phyloP scores from a whole-genome alignment of 129 eudicot species.

The Pittosporum tobira region DNA sequence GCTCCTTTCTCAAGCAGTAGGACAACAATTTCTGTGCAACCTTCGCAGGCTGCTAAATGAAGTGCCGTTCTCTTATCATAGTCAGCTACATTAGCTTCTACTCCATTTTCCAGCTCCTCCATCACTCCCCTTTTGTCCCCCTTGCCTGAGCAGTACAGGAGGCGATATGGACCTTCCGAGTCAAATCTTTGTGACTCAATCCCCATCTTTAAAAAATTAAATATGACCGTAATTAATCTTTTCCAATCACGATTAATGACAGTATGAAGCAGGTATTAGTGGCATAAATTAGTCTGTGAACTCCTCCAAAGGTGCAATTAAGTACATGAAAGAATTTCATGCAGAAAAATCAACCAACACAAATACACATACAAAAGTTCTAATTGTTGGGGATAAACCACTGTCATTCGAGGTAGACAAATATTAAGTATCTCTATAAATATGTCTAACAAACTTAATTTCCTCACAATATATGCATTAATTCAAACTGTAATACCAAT shows the following conservation, averaged over 20 bases:
- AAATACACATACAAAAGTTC: background rate
- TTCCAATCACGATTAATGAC: background rate
- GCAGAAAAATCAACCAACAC: too few species aligned
- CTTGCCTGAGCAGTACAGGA: conserved; percentile 52
- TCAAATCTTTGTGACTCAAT: conserved; percentile 24
- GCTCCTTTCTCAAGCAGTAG: conserved; percentile 67
- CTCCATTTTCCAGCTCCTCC: conserved; percentile 55
- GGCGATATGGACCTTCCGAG: conserved; percentile 47
- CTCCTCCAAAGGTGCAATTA: too few species aligned
- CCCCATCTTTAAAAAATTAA: conserved; percentile 15
- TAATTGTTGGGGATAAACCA: background rate
- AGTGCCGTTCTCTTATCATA: conserved; percentile 70
- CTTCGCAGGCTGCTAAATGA: conserved; percentile 78
- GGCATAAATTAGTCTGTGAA: too few species aligned
- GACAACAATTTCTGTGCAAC: conserved; percentile 46
- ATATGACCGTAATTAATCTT: background rate
- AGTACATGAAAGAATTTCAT: too few species aligned
- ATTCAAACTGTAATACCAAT: too few species aligned
- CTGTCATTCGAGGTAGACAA: too few species aligned
- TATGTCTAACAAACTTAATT: too few species aligned
- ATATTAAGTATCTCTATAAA: too few species aligned
- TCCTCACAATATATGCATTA: too few species aligned
- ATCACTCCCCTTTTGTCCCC: conserved; percentile 69
- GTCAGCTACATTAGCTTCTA: conserved; percentile 57
- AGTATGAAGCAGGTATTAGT: background rate